Evolutionary conservation across 352 stramenopile genomes (phyloP), one percentile per base, ranked within the genome.

Genomic region (Pythium volutum): DNA sequence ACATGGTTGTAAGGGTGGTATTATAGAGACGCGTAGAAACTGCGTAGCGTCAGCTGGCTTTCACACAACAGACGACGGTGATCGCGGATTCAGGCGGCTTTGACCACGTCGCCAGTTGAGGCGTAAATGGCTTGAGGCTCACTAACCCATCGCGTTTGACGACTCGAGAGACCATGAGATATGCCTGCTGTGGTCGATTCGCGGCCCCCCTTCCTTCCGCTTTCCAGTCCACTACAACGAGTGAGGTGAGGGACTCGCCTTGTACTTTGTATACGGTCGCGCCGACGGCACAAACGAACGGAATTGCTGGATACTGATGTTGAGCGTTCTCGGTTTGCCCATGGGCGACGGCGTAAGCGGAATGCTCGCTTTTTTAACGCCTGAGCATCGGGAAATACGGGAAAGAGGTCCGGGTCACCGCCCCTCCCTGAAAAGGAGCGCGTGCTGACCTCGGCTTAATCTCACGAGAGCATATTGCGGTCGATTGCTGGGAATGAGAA

Each of bases 231-330:
- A 63, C 51, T 12, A 72, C 55, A 22, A 42, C 55, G 25, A 68
- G 48, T 0, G 54, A 56, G 15, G 55, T 52, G 7, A 72, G 45
- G 18, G 59, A 68, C 29, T 67, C 65, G 2, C 65, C 65, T 56
- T 72, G 55, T 8, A 72, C 65, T 26, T 68, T 72, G 49, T 68
- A 69, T 1, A 68, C 55, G 0, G 65, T 72, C 3, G 55, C 59
- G 2, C 65, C 65, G 10, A 67, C 65, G 22, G 65, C 65, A 38
- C 59, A 67, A 0, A 68, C 58, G 20, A 71, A 68, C n/a, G 65
- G 59, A 26, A 67, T 29, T 71, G 59, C 18, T 68, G 65, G 11
- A 64, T 60, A 38, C 56, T 59, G 23, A 71, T 46, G 1, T 11
- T 41, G 4, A 71, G 56, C 15, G n/a, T 57, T 10, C 54, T 29